These are phyloP conservation scores for Hypoxylon trugodes DNA, from an alignment of 495 filamentous ascomycete species.

Conservation along the genomic window DNA sequence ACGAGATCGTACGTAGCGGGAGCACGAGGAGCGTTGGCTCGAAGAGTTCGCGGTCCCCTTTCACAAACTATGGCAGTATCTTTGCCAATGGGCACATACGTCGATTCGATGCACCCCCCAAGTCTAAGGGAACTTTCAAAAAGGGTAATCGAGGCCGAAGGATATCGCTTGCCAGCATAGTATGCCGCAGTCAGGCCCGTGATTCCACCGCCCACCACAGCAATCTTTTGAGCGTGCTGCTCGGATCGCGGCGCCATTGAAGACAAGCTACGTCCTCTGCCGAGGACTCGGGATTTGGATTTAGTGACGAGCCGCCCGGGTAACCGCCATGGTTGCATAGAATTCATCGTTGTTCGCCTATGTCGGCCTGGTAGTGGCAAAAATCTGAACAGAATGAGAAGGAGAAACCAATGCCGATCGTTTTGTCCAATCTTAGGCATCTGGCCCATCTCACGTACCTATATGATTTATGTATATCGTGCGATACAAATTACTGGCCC, in stretches of 20 bases:
- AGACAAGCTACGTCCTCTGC: background rate
- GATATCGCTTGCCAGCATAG: conserved; percentile 60
- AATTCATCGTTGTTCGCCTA: background rate
- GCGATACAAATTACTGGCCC: too few relatives aligned
- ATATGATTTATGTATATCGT: background rate
- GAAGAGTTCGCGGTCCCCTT: conserved; percentile 8
- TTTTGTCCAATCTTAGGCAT: background rate
- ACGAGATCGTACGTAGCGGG: conserved; percentile 17
- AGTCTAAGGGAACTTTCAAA: conserved; percentile 73
- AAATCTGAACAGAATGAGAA: background rate
- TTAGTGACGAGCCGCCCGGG: background rate
- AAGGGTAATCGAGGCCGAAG: conserved; percentile 66
- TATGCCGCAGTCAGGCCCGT: conserved; percentile 83
- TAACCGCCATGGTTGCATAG: background rate
- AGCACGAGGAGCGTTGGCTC: conserved; percentile 5
- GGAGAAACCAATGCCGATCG: background rate
- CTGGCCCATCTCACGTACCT: background rate
- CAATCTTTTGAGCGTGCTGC: conserved; percentile 54
- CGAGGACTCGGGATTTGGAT: background rate
- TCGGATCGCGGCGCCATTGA: background rate
- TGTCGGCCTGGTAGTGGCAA: background rate
- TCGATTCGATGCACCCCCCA: conserved; percentile 61
- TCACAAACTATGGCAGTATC: conserved; percentile 4
- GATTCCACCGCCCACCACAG: conserved; percentile 85
- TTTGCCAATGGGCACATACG: background rate